Base-by-base conservation (phyloP, 352 stramenopile species). In the Elongisporangium undulatum region DNA sequence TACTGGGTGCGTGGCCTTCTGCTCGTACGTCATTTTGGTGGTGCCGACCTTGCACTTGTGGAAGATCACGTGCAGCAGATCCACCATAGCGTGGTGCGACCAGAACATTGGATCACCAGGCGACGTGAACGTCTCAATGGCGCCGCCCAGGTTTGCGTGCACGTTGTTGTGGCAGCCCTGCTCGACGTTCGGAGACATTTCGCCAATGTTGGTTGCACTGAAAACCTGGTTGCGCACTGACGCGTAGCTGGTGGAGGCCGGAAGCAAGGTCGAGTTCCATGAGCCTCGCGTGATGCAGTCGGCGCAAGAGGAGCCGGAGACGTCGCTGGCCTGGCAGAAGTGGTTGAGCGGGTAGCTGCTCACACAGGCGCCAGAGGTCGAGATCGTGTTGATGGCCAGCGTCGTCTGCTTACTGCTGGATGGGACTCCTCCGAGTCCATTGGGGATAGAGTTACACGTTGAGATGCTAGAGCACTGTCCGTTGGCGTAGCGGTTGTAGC, bases 91-190 rank as follows among this genome's bases (percentile, higher is more conserved):
- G 64, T 93, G 84, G 52, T 89, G 77, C 5, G 79, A 90, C 68
- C 69, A 93, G 63, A 93, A 93, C n/a, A 91, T 58, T 5, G 79
- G 79, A n/a, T 91, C 84, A 0, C 69, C 38, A 0, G 82, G 74
- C 51, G 79, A 76, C 19, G 69, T 59, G 49, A 89, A 77, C 34
- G 71, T 75, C 3, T 59, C 59, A 69, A 93, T 90, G 4, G 66
- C 66, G 4, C 69, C 60, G 4, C n/a, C 69, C 0, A 91, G 52
- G 49, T 65, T 71, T 16, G 59, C 53, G 66, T 93, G 84, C 0
- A 91, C 64, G 48, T 72, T 79, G 68, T 90, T 83, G 69, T 90
- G 83, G 20, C 66, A 69, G 12, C 75, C 76, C 3, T 66, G 51
- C 52, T 92, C 78, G 20, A 92, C 55, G 1, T 55, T 51, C 0